A percentile compares a stretch with the other conserved stretches of the same genome.
These are phyloP conservation scores for Ceratobasidium sp. DNA, from an alignment of 1,284 basidiomycete species.

Conservation along the genomic window DNA sequence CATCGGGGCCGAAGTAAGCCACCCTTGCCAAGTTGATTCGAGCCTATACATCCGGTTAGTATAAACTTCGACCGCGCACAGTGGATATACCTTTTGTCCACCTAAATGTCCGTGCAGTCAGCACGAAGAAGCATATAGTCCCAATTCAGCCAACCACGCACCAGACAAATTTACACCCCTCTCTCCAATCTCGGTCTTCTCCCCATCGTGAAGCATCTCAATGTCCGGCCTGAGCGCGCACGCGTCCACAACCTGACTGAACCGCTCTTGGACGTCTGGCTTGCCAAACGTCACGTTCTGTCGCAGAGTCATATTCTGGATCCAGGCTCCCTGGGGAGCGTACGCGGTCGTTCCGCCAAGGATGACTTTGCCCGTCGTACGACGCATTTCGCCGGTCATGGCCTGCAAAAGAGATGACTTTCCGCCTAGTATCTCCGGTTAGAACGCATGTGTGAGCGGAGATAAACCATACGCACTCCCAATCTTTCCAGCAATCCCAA, in stretches of 20 bases:
- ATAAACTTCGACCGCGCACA: neutral
- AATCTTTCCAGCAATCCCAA: conserved; percentile 59
- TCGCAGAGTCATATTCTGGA: conserved; percentile 59
- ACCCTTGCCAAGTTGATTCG: conserved; percentile 50
- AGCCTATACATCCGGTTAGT: conserved; percentile 43
- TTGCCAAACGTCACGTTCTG: conserved; percentile 57
- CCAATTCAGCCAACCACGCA: conserved; percentile 43
- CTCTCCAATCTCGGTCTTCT: conserved; percentile 49
- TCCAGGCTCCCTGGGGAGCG: conserved; percentile 64
- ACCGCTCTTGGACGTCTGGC: conserved; percentile 51
- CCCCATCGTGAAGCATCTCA: conserved; percentile 51
- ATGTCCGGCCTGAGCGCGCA: conserved; percentile 57
- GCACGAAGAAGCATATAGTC: neutral
- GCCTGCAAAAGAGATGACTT: conserved; percentile 57
- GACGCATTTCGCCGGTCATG: conserved; percentile 60
- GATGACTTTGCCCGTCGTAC: conserved; percentile 56
- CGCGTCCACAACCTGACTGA: conserved; percentile 53
- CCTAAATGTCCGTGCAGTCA: conserved; percentile 51
- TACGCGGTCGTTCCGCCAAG: conserved; percentile 60
- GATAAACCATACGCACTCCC: conserved; percentile 51
- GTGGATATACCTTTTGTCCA: conserved; percentile 25
- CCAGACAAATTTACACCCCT: conserved; percentile 48
- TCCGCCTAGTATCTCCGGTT: conserved; percentile 50
- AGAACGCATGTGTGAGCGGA: neutral
- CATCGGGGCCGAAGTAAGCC: conserved; percentile 50